Base-by-base conservation (phyloP, 2,329 filamentous ascomycete species). In the Cladosporium colombiae region DNA sequence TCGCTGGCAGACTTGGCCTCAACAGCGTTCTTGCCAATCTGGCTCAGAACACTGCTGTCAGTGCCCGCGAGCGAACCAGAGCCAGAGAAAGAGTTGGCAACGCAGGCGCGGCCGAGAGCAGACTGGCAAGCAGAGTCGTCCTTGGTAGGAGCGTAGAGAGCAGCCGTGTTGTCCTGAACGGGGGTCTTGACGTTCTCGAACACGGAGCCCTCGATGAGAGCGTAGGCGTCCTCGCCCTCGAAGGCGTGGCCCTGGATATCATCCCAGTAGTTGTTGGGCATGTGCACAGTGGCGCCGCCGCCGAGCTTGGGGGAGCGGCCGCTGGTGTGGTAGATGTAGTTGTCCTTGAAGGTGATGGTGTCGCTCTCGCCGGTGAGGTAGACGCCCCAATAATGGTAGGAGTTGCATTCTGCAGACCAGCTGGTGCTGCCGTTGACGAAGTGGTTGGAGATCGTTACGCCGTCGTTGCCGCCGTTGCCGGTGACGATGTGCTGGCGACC, bases 231-330 rank as follows among this genome's bases (percentile, higher is more conserved):
- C 16, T 68, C 67, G 14, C 68, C 74, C 69, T 86, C 86, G 73
- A 88, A 87, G 21, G 85, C 83, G 76, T 88, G 86, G 57, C 83
- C 83, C 23, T 77, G 73, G 75, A 82, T 83, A 72, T 82, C 79
- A 73, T 84, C 80, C 77, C 80, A 86, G 81, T 83, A 85, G 81
- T 87, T 87, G 83, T 86, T 87, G 74, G 85, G 83, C 53, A 82
- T 83, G 75, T 87, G 85, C 62, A 87, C 77, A 55, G 85, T 81
- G 66, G 84, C 85, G 74, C 84, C 84, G 21, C 79, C 80, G 63
- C 76, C 78, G n/a, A 87, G 78, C 73, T 85, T 80, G 78, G 81
- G 87, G 81, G 84, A 86, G 81, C 88, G 88, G 82, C 87, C 88
- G 73, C 49, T 25, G 62, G 82, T 83, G 76, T 86, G 80, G 81